Evolutionary conservation across 495 filamentous ascomycete genomes (phyloP).

Genomic region (Letharia columbiana): DNA sequence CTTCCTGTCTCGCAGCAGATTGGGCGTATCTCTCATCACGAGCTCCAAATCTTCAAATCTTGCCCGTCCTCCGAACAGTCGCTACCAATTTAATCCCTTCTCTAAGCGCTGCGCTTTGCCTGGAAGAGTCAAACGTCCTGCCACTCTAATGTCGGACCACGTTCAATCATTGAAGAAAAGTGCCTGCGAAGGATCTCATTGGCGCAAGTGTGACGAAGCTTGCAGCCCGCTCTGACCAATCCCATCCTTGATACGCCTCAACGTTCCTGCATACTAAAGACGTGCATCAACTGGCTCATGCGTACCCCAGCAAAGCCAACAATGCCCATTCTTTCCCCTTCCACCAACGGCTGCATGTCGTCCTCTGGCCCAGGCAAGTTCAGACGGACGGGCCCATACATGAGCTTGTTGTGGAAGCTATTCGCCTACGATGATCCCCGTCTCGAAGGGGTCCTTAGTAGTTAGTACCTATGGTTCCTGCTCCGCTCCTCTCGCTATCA

Average conservation of each 20-base stretch:
- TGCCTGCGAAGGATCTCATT: not conserved
- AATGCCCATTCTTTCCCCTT: not conserved
- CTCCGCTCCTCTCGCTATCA: not conserved
- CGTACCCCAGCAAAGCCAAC: not conserved
- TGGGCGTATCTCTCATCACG: not conserved
- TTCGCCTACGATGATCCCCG: not conserved
- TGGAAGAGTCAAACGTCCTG: conserved; percentile 1
- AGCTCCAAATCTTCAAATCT: not conserved
- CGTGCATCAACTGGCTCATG: not conserved
- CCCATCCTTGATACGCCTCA: not conserved
- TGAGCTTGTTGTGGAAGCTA: not conserved
- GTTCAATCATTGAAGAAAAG: not conserved
- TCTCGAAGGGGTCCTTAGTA: not conserved
- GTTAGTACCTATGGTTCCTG: conserved; percentile 1
- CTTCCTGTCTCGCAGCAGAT: not conserved
- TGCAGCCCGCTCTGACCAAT: conserved; percentile 10
- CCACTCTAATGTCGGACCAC: conserved; percentile 7
- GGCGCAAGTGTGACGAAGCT: conserved; percentile 5
- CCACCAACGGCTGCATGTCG: not conserved
- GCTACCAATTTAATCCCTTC: conserved; percentile 11
- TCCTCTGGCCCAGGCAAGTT: not conserved
- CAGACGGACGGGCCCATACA: not conserved
- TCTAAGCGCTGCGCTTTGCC: conserved; percentile 25
- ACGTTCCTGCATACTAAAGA: conserved; percentile 15
- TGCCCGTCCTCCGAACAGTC: conserved; percentile 5